Evolutionary conservation across 768 basidiomycete genomes (phyloP), one percentile per base, ranked within the genome.

Genomic region (Phanerochaete carnosa): DNA sequence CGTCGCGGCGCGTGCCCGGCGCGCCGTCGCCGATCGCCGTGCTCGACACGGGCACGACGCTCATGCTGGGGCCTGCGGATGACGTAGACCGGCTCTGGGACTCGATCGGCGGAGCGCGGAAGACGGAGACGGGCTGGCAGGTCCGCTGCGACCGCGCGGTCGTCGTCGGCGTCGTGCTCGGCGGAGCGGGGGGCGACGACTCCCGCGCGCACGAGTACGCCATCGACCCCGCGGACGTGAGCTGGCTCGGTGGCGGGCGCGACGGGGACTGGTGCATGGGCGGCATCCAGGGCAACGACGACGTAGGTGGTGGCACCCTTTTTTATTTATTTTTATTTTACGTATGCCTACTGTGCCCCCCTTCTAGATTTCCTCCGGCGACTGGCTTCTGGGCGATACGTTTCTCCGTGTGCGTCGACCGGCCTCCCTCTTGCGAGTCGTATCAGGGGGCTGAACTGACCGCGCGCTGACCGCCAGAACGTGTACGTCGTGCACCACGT

Each of bases 1-100:
- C 67, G 16, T 84, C 85, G 16, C 39, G n/a, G n/a, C 77, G 77
- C 57, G 73, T 84, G 28, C 68, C 64, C 3, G 76, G 76, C 22
- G 74, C 80, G 25, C 51, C 70, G 13, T 64, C 73, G 1, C 77
- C 79, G 0, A 79, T 88, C 52, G 85, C 81, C 3, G 80, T 89
- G 26, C 76, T 88, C 28, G 88, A 89, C 66, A 85, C 85, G 26
- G 86, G 86, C 3, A 84, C 83, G 26, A 84, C 83, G 4, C 76
- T 84, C 56, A 75, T 85, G 26, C 74, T 85, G 5, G 84, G 82
- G 3, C 85, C 85, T 6, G 69, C 77, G 1, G 62, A 59, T 19
- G 86, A 87, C 59, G 83, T 86, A 43, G 72, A 75, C 4, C 76
- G 79, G 6, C 79, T 89, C 64, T 88, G 78, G 80, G 58, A 73